Base-by-base conservation (phyloP, 495 filamentous ascomycete species). In the Aspergillus funiculosus region DNA sequence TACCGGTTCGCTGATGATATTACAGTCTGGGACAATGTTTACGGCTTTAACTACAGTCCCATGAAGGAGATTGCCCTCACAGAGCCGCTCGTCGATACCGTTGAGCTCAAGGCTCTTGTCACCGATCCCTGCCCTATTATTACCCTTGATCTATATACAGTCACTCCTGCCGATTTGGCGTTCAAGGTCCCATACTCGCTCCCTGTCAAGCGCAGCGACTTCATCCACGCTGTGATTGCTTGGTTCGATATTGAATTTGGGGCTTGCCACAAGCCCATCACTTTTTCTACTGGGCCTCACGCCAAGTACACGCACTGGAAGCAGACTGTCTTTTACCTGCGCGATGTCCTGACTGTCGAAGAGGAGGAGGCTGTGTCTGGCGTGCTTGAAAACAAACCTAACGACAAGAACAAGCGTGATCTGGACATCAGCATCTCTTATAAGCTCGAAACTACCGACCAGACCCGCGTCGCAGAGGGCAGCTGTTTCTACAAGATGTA, bases 181-280 rank as follows among this genome's bases (percentile, higher is more conserved):
- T 95, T 95, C 72, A 71, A 67, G 44, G 76, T 81, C 6, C 75
- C 79, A 11, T 96, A 84, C 67, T 71, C 73, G 47, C 79, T 98
- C 14, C 68, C 71, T 6, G 81, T 79, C 38, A 80, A 83, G 60
- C 80, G 89, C 39, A 82, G 80, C 57, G 94, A 97, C 68, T 94
- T 89, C 68, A 77, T 98, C 48, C 94, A 98, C 63, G 92, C 89
- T 17, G 74, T 98, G 27, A 94, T 98, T 38, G 84, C 94, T 24
- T 97, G 94, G 87, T 98, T 98, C 72, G 92, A 98, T 62, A 97
- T 95, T 53, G 90, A 95, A 50, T 98, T 98, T 69, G 87, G 86
- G 26, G 88, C 89, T 22, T 96, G 91, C 74, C 89, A 90, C 67
- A 87, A 89, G 71, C 82, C 84, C 7, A 81, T 90, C 59, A 71